Evolutionary conservation across 2,329 filamentous ascomycete species (phyloP).

Genomic region (Aspergillus glaucus): DNA sequence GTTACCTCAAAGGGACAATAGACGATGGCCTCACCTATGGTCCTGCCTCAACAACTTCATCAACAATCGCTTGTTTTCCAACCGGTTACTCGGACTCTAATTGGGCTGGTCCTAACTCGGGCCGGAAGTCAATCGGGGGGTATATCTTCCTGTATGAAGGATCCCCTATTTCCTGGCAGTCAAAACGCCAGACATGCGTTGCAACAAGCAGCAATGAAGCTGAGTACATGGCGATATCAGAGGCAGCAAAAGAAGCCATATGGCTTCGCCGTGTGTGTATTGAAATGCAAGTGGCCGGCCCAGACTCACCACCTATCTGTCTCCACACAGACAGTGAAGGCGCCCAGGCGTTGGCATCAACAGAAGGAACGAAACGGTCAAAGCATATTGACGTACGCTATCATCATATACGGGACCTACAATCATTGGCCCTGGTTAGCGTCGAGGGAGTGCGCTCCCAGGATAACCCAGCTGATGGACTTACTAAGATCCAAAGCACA

Average conservation of each 20-base stretch:
- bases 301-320: not conserved
- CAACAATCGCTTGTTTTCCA: not conserved
- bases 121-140: not conserved
- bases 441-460: not conserved
- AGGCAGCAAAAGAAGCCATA: not conserved
- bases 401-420: not conserved
- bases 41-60: too few relatives aligned
- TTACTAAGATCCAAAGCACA: not conserved
- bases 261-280: not conserved
- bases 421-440: constrained; percentile 1
- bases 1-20: too few relatives aligned
- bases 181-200: not conserved
- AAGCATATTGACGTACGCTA: not conserved
- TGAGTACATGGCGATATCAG: not conserved
- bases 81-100: not conserved
- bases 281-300: too few relatives aligned
- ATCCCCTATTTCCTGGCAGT: not conserved
- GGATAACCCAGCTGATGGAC: not conserved
- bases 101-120: not conserved
- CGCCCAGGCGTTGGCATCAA: not conserved
- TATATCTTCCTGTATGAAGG: too few relatives aligned
- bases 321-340: not conserved
- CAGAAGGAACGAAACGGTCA: not conserved
- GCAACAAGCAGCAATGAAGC: not conserved
- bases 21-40: not conserved